A percentile compares a stretch with the other conserved stretches of the same genome.
Conservation (phyloP, 2,329 filamentous ascomycete species). For the Paecilomyces sp. region DNA sequence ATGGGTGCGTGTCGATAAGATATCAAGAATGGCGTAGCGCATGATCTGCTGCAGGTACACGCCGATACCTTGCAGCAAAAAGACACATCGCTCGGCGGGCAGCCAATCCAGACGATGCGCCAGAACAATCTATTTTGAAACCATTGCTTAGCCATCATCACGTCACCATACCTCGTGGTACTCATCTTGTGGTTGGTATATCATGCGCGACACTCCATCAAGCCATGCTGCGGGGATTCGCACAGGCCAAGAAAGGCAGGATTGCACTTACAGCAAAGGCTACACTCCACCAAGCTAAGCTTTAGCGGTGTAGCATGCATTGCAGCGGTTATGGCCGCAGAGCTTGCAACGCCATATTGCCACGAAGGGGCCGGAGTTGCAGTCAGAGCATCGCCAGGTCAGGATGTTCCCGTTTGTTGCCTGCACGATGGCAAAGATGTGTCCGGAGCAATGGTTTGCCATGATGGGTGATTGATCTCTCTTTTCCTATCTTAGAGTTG, state of each 20-base stretch:
- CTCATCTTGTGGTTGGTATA: background rate
- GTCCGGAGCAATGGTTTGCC: conserved; percentile 34
- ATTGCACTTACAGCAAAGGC: background rate
- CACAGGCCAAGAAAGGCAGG: background rate
- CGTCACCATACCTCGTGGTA: background rate
- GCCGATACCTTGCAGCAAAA: background rate
- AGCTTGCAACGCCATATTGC: conserved; percentile 39
- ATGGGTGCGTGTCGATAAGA: background rate
- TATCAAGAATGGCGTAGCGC: background rate
- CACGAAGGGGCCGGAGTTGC: conserved; percentile 33
- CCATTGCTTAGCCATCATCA: background rate
- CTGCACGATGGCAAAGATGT: conserved; percentile 32
- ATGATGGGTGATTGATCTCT: conserved; percentile 11
- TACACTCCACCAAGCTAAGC: conserved; percentile 1
- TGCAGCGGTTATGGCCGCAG: conserved; percentile 35
- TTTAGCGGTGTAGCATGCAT: conserved; percentile 32
- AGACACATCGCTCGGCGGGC: background rate
- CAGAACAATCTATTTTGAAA: background rate
- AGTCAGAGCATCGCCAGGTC: conserved; percentile 37
- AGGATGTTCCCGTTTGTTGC: conserved; percentile 36
- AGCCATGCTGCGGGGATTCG: background rate
- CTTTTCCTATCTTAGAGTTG: background rate
- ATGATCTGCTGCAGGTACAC: background rate
- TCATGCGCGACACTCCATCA: background rate
- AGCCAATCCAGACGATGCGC: background rate